A percentile compares a stretch with the other conserved stretches of the same genome.
Conservation (phyloP, 305 asterid species). For the Fraxinus sp. region DNA sequence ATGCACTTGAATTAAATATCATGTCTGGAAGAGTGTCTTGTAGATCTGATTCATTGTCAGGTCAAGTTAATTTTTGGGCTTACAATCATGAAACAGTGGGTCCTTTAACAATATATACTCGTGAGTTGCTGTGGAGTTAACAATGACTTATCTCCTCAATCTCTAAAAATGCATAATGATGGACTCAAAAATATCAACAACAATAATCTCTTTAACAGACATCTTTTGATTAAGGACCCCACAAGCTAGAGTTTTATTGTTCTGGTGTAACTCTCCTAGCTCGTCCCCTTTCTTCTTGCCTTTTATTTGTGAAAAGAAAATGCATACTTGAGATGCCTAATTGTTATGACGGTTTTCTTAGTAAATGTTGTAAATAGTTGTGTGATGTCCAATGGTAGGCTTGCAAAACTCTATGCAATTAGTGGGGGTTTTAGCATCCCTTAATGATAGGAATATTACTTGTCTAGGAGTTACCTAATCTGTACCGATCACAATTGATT, state of each 20-base stretch:
- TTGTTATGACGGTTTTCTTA: neutral
- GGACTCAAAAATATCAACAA: neutral
- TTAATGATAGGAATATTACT: conserved; percentile 1
- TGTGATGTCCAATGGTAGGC: neutral
- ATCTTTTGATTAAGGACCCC: neutral
- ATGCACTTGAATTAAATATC: neutral
- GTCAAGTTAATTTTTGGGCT: neutral
- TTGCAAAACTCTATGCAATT: neutral
- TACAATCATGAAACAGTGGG: neutral
- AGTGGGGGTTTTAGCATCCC: neutral
- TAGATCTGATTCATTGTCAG: neutral
- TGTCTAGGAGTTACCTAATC: neutral
- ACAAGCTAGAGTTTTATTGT: neutral
- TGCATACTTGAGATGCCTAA: neutral
- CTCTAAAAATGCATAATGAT: neutral
- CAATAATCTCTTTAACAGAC: neutral
- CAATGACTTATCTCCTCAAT: neutral
- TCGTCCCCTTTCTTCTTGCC: neutral
- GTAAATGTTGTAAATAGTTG: neutral
- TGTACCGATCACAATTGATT: neutral
- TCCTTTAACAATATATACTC: neutral
- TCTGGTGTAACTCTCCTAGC: neutral
- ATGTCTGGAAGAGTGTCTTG: neutral
- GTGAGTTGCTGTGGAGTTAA: neutral
- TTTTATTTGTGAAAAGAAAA: neutral